Base-by-base conservation (phyloP, 164 flowering plant species). In the Litsea cubeba region DNA sequence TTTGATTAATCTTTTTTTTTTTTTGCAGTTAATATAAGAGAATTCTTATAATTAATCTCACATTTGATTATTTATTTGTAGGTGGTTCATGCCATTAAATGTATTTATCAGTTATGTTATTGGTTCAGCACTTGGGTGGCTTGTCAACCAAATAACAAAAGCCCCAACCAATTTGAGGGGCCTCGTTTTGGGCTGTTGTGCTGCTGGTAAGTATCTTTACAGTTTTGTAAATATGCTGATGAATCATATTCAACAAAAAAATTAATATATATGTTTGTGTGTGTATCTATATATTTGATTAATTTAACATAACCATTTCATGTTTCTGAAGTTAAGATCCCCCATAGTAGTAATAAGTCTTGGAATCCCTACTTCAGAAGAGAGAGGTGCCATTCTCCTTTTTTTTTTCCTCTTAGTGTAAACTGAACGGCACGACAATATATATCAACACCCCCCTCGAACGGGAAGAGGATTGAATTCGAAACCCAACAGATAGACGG, bases 61-160 rank as follows among this genome's bases (percentile, higher is more conserved):
- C 46, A 40, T 40, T 8, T 40, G 46, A 14, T 49, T 18, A 20
- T 64, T 65, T 4, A 64, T 51, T 74, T 76, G 66, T 71, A 94
- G 98, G 93, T 94, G 98, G 98, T 94, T 87, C 83, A 94, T 94
- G 98, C 98, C 97, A 11, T 10, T 92, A 68, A 94, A 94, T 76
- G 80, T 92, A 50, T 86, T 90, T 30, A 12, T 88, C 73, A 88
- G 96, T 11, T 88, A 84, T 69, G 70, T 94, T 11, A 66, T 86
- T 76, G 98, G 98, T 25, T 88, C 95, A 0, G 70, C 72, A 15
- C 84, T 94, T 72, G 98, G 96, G 51, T 87, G 92, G 94, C 63
- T 86, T 0, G 78, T 94, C 28, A 73, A 85, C 51, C 83, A 74
- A 72, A 32, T 88, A 18, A 85, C 93, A 30, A 86, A 76, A 71